Base-by-base conservation (phyloP, 2,329 filamentous ascomycete genomes). In the Fusarium tuaranense region DNA sequence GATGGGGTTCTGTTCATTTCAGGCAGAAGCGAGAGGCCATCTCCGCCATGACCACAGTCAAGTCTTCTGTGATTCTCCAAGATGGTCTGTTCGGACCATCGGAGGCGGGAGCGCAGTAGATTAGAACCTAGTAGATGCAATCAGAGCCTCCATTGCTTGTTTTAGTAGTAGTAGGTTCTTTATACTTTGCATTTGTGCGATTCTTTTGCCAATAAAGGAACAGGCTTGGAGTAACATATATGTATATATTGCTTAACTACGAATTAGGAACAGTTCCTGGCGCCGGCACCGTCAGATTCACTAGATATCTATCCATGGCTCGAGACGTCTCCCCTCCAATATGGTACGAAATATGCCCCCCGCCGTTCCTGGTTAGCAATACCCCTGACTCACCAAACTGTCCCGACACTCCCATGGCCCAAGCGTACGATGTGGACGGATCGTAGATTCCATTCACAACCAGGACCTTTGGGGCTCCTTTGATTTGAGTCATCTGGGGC, bases 1-100 rank as follows among this genome's bases (percentile, higher is more conserved):
- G 70, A 55, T 72, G 63, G 59, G 70, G 70, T 13, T 34, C 62
- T 57, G 27, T 46, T 27, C 39, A 69, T 53, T 34, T 68, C n/a
- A 68, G 30, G 44, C 67, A 68, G 44, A 68, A 60, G 22, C 67
- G 67, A 61, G 62, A 65, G 36, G 41, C 18, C 44, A 65, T 68
- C 22, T 55, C 53, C 4, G 39, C 62, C 20, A 68, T 65, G 55
- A 18, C 13, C 20, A 61, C 67, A 10, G 34, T 13, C 55, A 68
- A 34, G 55, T 65, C 67, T 9, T 13, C 44, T 2, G 13, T 60
- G 20, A 65, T 65, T 65, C 55, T 68, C 8, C 67, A 61, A 32
- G 53, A 68, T 44, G 62, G 62, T 61, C 20, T 68, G 4, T 32
- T 65, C 4, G 66, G 66, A 16, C 53, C 53, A 3, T 39, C 18